Percentiles rank a stretch among this genome's conserved stretches.
Conservation (phyloP, 208 protist species). For the Trypanosomatidae sp. region DNA sequence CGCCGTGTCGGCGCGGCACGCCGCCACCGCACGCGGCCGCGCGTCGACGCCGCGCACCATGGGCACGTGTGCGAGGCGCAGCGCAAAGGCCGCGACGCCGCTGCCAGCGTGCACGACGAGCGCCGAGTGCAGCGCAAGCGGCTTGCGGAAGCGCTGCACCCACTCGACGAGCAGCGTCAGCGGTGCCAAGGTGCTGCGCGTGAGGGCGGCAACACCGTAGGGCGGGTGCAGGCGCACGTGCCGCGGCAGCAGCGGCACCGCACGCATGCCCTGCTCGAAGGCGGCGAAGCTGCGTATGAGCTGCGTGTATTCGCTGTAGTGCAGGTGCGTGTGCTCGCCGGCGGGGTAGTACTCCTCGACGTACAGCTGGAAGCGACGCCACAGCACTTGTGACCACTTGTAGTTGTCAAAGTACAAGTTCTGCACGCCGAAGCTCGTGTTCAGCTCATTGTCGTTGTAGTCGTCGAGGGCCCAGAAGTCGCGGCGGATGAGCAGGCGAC, state of each 20-base stretch:
- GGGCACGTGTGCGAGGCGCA: constrained; percentile 30
- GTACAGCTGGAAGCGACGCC: constrained; percentile 74
- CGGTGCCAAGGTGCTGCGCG: constrained; percentile 47
- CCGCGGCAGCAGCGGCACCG: constrained; percentile 29
- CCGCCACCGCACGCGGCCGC: constrained; percentile 35
- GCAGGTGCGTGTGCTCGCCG: constrained; percentile 65
- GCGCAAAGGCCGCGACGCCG: constrained; percentile 37
- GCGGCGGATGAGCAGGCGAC: constrained; percentile 56
- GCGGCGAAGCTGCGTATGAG: constrained; percentile 64
- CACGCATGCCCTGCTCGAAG: constrained; percentile 55
- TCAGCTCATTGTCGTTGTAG: constrained; percentile 81
- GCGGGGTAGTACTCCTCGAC: constrained; percentile 78
- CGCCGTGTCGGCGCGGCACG: constrained; percentile 32
- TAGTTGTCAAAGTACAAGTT: constrained; percentile 88
- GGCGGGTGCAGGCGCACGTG: constrained; percentile 45
- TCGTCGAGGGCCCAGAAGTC: constrained; percentile 81
- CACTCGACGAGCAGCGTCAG: constrained; percentile 57
- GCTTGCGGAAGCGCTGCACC: constrained; percentile 47
- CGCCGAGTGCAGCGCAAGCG: constrained; percentile 49
- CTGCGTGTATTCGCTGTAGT: constrained; percentile 62
- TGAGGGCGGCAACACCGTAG: constrained; percentile 34
- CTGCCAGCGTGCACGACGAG: constrained; percentile 45
- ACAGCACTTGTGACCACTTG: constrained; percentile 83
- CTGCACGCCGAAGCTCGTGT: constrained; percentile 79
- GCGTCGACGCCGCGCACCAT: constrained; percentile 76